phyloP scores from a whole-genome alignment of 2,329 filamentous ascomycete genomes.

The Alternaria burnsii region DNA sequence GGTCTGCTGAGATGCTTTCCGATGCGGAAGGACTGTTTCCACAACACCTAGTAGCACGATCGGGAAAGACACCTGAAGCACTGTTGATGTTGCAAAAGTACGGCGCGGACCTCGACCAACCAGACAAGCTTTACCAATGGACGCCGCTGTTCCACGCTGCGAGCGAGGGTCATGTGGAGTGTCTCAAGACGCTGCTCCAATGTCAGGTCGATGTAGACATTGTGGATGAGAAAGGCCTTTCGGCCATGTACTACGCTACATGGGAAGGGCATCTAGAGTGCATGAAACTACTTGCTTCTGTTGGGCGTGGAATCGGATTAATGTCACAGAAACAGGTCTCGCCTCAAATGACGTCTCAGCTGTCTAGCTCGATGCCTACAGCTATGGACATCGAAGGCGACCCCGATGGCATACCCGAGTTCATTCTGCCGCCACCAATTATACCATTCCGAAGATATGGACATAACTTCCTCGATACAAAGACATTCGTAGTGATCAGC shows the following conservation, averaged over 20 bases:
- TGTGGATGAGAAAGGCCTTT: conserved; percentile 89
- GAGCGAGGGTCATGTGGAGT: conserved; percentile 92
- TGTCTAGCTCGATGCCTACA: conserved; percentile 49
- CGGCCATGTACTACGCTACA: conserved; percentile 97
- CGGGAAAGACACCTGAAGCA: conserved; percentile 81
- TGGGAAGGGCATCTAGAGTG: conserved; percentile 97
- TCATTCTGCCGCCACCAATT: conserved; percentile 93
- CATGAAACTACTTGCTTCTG: conserved; percentile 82
- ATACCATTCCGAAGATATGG: conserved; percentile 94
- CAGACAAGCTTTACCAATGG: conserved; percentile 97
- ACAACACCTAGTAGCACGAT: conserved; percentile 94
- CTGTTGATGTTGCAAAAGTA: conserved; percentile 82
- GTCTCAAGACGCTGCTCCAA: conserved; percentile 81
- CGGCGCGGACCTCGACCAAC: conserved; percentile 88
- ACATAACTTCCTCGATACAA: conserved; percentile 98
- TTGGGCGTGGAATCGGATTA: conserved; percentile 47
- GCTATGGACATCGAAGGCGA: conserved; percentile 71
- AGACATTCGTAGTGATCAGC: conserved; percentile 91
- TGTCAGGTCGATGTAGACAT: conserved; percentile 80
- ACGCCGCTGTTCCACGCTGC: conserved; percentile 95
- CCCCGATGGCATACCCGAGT: conserved; percentile 86
- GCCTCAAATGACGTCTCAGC: conserved; percentile 54
- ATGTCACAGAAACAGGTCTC: conserved; percentile 46
- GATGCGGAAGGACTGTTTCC: conserved; percentile 96
- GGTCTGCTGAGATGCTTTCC: conserved; percentile 82